Evolutionary conservation across 2,329 filamentous ascomycete species (phyloP).

Genomic region (Colletotrichum kahawae): DNA sequence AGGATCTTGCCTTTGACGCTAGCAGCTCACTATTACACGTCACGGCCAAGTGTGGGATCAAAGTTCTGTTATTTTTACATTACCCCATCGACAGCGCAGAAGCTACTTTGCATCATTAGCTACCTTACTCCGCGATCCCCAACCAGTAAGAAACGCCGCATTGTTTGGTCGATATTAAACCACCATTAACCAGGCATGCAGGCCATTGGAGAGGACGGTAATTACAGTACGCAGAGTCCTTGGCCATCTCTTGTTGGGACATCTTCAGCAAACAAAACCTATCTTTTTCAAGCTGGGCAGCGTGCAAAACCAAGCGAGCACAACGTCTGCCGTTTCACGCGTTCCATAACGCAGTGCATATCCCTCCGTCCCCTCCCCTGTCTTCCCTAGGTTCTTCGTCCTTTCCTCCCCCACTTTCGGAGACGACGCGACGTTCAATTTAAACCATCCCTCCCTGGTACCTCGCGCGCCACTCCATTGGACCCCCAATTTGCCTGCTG

Average conservation of each 20-base stretch:
- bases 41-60: background rate
- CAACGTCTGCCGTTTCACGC: conserved; percentile 5
- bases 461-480: conserved; percentile 11
- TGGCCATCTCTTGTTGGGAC: background rate
- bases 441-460: conserved; percentile 15
- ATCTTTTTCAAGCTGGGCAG: no score
- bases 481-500: conserved; percentile 20
- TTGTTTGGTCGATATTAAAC: background rate
- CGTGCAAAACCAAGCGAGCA: background rate
- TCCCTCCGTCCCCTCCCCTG: background rate
- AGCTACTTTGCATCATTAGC: background rate
- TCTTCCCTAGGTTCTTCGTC: background rate
- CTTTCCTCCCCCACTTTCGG: conserved; percentile 11
- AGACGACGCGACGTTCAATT: conserved; percentile 22
- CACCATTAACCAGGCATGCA: background rate
- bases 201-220: background rate
- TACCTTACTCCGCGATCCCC: background rate
- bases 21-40: background rate
- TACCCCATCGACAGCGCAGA: background rate
- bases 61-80: background rate
- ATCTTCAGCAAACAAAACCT: background rate
- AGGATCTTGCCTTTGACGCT: background rate
- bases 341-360: background rate
- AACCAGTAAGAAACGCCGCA: background rate
- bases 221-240: background rate